These are phyloP conservation scores for Fusarium sp. DNA, from an alignment of 2,329 filamentous ascomycete genomes.

Conservation along the genomic window DNA sequence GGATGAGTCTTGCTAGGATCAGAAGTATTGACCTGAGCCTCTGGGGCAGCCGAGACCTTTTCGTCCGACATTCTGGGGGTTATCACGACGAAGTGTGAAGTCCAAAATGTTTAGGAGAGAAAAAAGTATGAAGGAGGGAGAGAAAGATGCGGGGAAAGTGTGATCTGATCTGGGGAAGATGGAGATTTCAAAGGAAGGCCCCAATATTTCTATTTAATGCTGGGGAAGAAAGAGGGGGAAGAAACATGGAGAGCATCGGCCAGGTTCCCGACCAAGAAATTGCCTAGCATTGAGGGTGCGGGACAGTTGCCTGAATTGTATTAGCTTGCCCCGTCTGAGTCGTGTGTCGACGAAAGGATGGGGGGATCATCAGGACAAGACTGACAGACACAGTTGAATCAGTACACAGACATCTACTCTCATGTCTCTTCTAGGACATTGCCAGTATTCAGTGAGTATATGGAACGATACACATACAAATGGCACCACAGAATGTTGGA, in stretches of 20 bases:
- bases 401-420: not conserved
- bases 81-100: not conserved
- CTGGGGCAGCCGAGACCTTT: slow-evolving; percentile 20
- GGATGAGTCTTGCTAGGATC: slow-evolving; percentile 35
- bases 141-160: slow-evolving; percentile 20
- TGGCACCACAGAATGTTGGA: slow-evolving; percentile 7
- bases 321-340: slow-evolving; percentile 4
- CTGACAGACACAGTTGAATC: not conserved
- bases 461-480: not conserved
- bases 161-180: slow-evolving; percentile 8
- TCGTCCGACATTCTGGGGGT: slow-evolving; percentile 20
- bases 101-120: not conserved
- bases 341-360: not conserved
- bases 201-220: slow-evolving; percentile 5
- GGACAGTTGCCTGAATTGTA: not conserved
- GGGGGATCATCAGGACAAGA: not conserved
- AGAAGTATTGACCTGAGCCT: not conserved
- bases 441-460: not conserved
- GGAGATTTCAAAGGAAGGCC: slow-evolving; percentile 2
- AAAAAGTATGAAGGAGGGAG: not conserved
- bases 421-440: rapidly evolving
- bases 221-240: not conserved
- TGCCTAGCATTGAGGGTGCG: not conserved
- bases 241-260: not conserved
- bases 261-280: not conserved